A percentile compares a stretch with the other conserved stretches of the same genome.
These are phyloP conservation scores for Iris macrosiphon DNA, from an alignment of 106 monocot species.

Conservation along the genomic window DNA sequence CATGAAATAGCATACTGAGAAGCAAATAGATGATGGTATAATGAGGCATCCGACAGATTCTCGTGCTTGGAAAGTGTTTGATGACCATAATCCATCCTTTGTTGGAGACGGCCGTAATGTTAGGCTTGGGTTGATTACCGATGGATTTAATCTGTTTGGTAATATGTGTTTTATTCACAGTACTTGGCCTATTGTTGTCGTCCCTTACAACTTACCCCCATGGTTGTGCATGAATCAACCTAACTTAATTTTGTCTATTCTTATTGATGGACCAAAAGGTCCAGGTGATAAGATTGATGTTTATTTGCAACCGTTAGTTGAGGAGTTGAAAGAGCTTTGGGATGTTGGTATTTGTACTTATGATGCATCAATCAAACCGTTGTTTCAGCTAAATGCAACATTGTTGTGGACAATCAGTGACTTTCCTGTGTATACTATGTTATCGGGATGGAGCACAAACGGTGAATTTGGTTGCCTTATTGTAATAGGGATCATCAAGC, in stretches of 20 bases:
- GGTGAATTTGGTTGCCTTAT: background rate
- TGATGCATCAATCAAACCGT: constrained; percentile 4
- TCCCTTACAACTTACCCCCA: background rate
- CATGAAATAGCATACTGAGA: too few relatives aligned
- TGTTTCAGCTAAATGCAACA: background rate
- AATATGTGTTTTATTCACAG: too few relatives aligned
- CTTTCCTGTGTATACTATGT: constrained; percentile 4
- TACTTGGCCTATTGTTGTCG: background rate
- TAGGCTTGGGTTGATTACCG: too few relatives aligned
- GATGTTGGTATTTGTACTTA: constrained; percentile 2
- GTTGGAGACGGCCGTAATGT: too few relatives aligned
- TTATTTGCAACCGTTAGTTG: constrained; percentile 9
- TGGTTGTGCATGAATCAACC: constrained; percentile 5
- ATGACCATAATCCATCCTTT: too few relatives aligned
- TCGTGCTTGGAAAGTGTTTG: too few relatives aligned
- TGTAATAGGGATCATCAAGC: constrained; percentile 2
- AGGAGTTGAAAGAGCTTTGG: constrained; percentile 10
- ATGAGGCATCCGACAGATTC: too few relatives aligned
- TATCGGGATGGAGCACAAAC: constrained; percentile 4
- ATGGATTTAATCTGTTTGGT: too few relatives aligned
- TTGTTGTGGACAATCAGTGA: constrained; percentile 12
- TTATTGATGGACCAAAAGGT: background rate
- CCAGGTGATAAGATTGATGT: constrained; percentile 6
- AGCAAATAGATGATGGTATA: too few relatives aligned
- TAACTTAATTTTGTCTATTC: background rate